These are phyloP conservation scores for Scytalidium lignicola DNA, from an alignment of 2,329 filamentous ascomycete genomes.

Conservation along the genomic window DNA sequence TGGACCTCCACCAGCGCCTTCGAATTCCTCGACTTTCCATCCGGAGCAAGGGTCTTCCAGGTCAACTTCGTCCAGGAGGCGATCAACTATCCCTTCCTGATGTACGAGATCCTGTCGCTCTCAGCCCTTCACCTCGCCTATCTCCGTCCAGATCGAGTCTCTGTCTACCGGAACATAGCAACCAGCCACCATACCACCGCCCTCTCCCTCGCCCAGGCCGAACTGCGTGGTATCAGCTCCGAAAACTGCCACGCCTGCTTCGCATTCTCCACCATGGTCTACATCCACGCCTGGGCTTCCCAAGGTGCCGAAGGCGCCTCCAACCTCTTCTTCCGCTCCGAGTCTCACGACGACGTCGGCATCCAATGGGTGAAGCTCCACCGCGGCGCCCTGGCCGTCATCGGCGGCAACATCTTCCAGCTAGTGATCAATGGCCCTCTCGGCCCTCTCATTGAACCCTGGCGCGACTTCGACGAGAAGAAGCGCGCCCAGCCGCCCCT, in stretches of 20 bases:
- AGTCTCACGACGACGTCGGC: slow-evolving; percentile 16
- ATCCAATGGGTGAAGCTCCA: slow-evolving; percentile 28
- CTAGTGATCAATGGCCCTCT: slow-evolving; percentile 20
- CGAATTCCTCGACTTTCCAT: slow-evolving; percentile 12
- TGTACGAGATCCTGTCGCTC: slow-evolving; percentile 31
- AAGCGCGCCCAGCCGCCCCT: slow-evolving; percentile 4
- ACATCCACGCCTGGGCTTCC: slow-evolving; percentile 28
- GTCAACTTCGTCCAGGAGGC: slow-evolving; percentile 18
- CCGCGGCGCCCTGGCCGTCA: slow-evolving; percentile 23
- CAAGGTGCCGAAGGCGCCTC: slow-evolving; percentile 19
- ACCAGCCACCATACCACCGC: slow-evolving; percentile 26
- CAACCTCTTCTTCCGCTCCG: slow-evolving; percentile 29
- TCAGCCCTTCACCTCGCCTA: slow-evolving; percentile 32
- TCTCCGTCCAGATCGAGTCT: slow-evolving; percentile 15
- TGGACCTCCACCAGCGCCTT: slow-evolving; percentile 35
- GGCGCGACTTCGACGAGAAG: slow-evolving; percentile 11
- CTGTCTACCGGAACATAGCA: slow-evolving; percentile 22
- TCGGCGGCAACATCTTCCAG: slow-evolving; percentile 11
- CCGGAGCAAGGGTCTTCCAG: slow-evolving; percentile 14
- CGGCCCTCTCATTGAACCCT: slow-evolving; percentile 16
- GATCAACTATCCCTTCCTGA: slow-evolving; percentile 27
- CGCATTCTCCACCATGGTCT: slow-evolving; percentile 27
- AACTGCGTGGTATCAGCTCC: slow-evolving; percentile 40
- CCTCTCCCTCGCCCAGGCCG: slow-evolving; percentile 26
- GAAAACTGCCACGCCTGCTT: slow-evolving; percentile 28